phyloP scores from a whole-genome alignment of 805 yeast genomes.

The Metschnikowia dekortorum region DNA sequence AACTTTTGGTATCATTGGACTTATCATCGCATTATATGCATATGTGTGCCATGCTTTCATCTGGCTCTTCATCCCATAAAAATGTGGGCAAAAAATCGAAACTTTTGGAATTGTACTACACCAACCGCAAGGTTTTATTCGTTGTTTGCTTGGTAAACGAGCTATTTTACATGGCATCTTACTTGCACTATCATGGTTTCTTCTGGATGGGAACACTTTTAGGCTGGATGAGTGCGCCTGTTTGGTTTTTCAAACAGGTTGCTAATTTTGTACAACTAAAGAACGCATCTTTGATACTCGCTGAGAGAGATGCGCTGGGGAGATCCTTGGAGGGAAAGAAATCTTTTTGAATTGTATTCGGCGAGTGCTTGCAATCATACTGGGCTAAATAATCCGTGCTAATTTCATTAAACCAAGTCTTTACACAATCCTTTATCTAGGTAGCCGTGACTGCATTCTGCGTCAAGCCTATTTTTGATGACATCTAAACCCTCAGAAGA shows the following conservation, averaged over 20 bases:
- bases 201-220: constrained; percentile 59
- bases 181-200: constrained; percentile 64
- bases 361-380: neutral
- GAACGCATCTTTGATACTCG: constrained; percentile 78
- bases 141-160: constrained; percentile 91
- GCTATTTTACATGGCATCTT: constrained; percentile 84
- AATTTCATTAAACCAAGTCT: neutral
- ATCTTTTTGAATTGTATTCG: neutral
- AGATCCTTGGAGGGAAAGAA: constrained; percentile 21
- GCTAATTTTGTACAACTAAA: constrained; percentile 85
- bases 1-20: constrained; percentile 75
- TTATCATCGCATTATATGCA: constrained; percentile 96
- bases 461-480: constrained; percentile 8
- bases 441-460: constrained; percentile 11
- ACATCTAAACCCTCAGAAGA: constrained; percentile 13
- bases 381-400: neutral
- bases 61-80: constrained; percentile 83
- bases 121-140: constrained; percentile 78
- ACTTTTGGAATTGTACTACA: constrained; percentile 80
- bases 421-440: neutral
- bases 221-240: constrained; percentile 65
- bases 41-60: constrained; percentile 87
- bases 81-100: constrained; percentile 67
- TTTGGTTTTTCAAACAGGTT: constrained; percentile 86
- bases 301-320: constrained; percentile 66